Conservation (phyloP, 2,329 filamentous ascomycete species). For the Colletotrichum sp. region DNA sequence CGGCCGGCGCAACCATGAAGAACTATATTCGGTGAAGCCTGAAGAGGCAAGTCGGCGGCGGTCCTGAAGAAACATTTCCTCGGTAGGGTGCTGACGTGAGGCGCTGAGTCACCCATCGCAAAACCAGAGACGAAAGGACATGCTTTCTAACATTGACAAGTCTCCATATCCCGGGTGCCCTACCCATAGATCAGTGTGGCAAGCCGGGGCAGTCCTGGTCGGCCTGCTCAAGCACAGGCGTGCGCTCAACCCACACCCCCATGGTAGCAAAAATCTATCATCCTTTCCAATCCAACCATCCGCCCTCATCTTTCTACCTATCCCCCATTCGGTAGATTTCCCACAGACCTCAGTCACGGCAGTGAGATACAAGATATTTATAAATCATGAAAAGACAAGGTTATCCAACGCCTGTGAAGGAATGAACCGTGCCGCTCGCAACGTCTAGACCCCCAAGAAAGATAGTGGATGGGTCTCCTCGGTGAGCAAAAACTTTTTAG, state of each 20-base stretch:
- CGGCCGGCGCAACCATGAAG: not conserved
- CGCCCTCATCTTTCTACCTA: not conserved
- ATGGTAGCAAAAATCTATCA: not conserved
- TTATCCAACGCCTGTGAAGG: not conserved
- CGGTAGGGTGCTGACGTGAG: slow-evolving; percentile 10
- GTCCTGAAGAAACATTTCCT: not conserved
- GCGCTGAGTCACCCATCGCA: slow-evolving; percentile 1
- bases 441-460: not conserved
- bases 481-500: not conserved
- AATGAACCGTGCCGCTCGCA: not conserved
- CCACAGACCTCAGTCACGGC: not conserved
- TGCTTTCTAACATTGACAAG: not conserved
- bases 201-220: not conserved
- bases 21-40: not conserved
- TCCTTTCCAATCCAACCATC: not conserved
- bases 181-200: not conserved
- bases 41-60: not conserved
- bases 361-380: not conserved
- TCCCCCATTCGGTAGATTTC: not conserved
- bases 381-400: not conserved
- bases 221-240: not conserved
- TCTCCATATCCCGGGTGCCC: not conserved
- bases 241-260: not conserved
- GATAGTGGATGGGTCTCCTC: not conserved
- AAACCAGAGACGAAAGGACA: not conserved